phyloP scores from a whole-genome alignment of 2,329 filamentous ascomycete genomes.

The Fusarium musae region DNA sequence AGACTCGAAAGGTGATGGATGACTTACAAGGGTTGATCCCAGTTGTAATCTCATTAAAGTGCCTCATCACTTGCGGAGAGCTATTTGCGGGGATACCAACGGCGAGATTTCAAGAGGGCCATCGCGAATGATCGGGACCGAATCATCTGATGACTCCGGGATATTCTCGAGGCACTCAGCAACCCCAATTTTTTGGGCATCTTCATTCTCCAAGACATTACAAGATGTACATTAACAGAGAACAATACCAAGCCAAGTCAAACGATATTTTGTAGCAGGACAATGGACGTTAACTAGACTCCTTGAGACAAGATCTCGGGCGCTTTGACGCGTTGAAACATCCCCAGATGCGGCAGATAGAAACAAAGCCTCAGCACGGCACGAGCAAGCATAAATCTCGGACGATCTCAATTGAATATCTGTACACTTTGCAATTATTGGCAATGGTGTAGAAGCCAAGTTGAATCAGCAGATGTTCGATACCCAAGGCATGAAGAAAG shows the following conservation, averaged over 20 bases:
- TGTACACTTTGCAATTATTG: background rate
- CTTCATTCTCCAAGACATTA: background rate
- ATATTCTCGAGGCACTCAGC: constrained; percentile 12
- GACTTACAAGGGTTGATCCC: background rate
- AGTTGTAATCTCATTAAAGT: background rate
- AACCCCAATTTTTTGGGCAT: background rate
- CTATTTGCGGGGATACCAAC: background rate
- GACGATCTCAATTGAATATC: background rate
- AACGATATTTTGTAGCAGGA: background rate
- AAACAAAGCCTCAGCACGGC: background rate
- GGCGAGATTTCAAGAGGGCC: background rate
- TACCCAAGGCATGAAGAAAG: background rate
- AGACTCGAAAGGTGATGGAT: background rate
- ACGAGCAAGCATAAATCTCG: background rate
- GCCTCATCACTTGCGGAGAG: background rate
- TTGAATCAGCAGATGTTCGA: constrained; percentile 18
- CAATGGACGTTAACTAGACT: background rate
- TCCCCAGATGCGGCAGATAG: constrained; percentile 14
- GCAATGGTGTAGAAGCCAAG: background rate
- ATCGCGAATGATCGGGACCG: constrained; percentile 22
- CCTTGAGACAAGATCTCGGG: constrained; percentile 2
- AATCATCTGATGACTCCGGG: constrained; percentile 16
- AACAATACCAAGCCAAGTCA: background rate
- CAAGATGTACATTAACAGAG: background rate
- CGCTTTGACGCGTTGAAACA: constrained; percentile 3